Conservation (phyloP, 768 basidiomycete species). For the Grammothele lineata region DNA sequence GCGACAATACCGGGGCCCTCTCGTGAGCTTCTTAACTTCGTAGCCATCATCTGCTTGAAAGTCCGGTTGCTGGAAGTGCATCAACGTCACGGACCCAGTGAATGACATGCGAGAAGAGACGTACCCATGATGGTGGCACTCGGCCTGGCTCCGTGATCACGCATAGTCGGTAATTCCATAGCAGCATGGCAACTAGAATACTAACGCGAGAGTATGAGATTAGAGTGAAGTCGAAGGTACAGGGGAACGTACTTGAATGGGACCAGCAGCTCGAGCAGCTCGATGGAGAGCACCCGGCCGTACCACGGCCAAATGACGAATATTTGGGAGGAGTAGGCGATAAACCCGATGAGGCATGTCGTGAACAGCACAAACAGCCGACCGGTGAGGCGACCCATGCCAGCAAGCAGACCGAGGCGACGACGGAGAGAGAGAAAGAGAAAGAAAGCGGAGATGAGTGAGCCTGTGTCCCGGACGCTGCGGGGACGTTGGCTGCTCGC, state of each 20-base stretch:
- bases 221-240: slow-evolving; percentile 2
- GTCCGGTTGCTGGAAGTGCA: slow-evolving; percentile 62
- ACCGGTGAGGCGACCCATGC: slow-evolving; percentile 48
- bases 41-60: slow-evolving; percentile 59
- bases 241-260: slow-evolving; percentile 80
- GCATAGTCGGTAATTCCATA: slow-evolving; percentile 87
- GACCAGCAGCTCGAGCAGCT: slow-evolving; percentile 68
- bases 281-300: slow-evolving; percentile 64
- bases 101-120: slow-evolving; percentile 23
- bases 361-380: slow-evolving; percentile 65
- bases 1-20: slow-evolving; percentile 80
- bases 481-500: neutral
- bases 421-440: neutral
- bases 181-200: slow-evolving; percentile 65
- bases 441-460: neutral
- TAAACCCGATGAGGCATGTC: slow-evolving; percentile 75
- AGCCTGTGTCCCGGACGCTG: neutral
- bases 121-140: slow-evolving; percentile 77
- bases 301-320: slow-evolving; percentile 95
- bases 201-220: slow-evolving; percentile 43
- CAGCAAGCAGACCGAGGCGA: slow-evolving; percentile 1
- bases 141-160: slow-evolving; percentile 81
- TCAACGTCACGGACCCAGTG: neutral
- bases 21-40: slow-evolving; percentile 88
- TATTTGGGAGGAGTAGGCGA: slow-evolving; percentile 84